A percentile compares a stretch with the other conserved stretches of the same genome.
Conservation (phyloP, 306 rosid species). For the Sindora glabra region DNA sequence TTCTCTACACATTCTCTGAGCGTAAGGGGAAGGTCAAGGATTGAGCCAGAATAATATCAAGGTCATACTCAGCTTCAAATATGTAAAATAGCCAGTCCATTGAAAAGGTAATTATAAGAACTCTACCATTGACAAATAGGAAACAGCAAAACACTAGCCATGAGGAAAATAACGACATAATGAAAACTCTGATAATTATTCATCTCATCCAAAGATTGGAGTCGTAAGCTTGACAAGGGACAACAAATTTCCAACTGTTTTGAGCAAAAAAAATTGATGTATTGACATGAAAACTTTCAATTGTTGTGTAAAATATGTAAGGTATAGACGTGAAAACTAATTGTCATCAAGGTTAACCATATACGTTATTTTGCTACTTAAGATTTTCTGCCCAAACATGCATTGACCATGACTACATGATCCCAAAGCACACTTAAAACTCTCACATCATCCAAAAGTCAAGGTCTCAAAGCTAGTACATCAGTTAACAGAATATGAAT, state of each 20-base stretch:
- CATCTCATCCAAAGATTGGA: not conserved
- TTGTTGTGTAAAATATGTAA: not conserved
- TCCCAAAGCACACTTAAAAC: not conserved
- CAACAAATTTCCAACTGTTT: not conserved
- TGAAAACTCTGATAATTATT: no score
- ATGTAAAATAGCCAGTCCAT: not conserved
- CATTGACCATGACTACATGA: not conserved
- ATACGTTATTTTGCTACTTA: not conserved
- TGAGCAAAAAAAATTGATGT: not conserved
- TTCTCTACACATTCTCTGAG: constrained; percentile 99
- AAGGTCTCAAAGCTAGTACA: not conserved
- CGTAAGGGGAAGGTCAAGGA: constrained; percentile 75
- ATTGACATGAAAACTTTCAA: not conserved
- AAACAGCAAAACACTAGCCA: not conserved
- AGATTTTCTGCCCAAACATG: not conserved
- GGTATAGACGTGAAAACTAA: not conserved
- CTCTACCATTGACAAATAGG: constrained; percentile 6
- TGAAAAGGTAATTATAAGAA: not conserved
- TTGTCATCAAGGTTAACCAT: not conserved
- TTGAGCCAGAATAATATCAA: constrained; percentile 1
- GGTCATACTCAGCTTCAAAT: not conserved
- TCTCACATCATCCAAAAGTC: not conserved
- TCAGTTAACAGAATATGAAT: not conserved
- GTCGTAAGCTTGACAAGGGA: not conserved
- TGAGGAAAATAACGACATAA: not conserved